Evolutionary conservation across 305 asterid species (phyloP).

Genomic region (Euphrasia arctica): DNA sequence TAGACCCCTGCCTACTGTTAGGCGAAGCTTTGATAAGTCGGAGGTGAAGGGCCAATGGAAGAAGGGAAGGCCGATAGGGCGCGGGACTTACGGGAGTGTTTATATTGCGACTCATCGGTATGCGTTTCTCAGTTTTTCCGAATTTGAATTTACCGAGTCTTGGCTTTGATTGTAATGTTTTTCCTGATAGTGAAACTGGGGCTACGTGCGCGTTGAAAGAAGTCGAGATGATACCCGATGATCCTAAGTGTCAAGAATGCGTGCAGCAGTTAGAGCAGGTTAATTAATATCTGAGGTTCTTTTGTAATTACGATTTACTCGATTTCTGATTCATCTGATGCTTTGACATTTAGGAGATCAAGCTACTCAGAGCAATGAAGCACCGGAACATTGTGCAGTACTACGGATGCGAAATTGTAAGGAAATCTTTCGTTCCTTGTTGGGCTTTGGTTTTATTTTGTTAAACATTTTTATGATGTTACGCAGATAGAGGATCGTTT

Average conservation of each 20-base stretch:
- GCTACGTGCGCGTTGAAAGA: slow-evolving; percentile 89
- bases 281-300: slow-evolving; percentile 18
- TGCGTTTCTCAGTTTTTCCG: neutral
- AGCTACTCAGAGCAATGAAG: slow-evolving; percentile 62
- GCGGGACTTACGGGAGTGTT: slow-evolving; percentile 88
- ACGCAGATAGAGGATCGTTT: slow-evolving; percentile 76
- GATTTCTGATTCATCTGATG: slow-evolving; percentile 17
- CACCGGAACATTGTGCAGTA: slow-evolving; percentile 86
- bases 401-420: slow-evolving; percentile 74
- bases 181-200: slow-evolving; percentile 72
- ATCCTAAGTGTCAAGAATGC: slow-evolving; percentile 65
- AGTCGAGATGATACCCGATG: slow-evolving; percentile 72
- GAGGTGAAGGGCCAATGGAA: slow-evolving; percentile 68
- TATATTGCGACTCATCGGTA: slow-evolving; percentile 81
- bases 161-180: too few relatives aligned
- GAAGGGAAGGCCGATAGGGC: slow-evolving; percentile 74
- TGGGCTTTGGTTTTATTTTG: slow-evolving; percentile 1
- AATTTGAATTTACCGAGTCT: slow-evolving; percentile 5
- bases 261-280: slow-evolving; percentile 91
- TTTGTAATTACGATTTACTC: neutral
- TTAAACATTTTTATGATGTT: slow-evolving; percentile 4
- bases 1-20: slow-evolving; percentile 37
- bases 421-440: slow-evolving; percentile 27
- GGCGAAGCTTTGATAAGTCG: slow-evolving; percentile 41
- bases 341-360: slow-evolving; percentile 58